Conservation (phyloP, 257 asterid species). For the Echites panduratus region DNA sequence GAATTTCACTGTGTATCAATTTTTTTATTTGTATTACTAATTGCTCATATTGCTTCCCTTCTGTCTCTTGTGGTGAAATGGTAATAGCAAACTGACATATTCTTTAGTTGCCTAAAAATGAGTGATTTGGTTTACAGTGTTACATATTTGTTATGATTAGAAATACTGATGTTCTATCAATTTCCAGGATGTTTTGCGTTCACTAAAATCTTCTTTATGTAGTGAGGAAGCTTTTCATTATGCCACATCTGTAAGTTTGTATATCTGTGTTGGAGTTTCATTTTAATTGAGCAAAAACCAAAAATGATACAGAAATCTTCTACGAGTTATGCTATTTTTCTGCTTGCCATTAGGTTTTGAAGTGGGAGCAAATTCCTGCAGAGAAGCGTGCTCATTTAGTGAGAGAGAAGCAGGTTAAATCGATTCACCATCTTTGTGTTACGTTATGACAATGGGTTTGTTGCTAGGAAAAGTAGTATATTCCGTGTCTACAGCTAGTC, state of each 20-base stretch:
- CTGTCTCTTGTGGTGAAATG: background rate
- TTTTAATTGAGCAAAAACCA: background rate
- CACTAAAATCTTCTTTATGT: slow-evolving; percentile 55
- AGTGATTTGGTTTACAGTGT: background rate
- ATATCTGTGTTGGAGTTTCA: slow-evolving; percentile 5
- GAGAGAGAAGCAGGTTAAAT: slow-evolving; percentile 82
- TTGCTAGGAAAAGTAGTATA: background rate
- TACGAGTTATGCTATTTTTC: background rate
- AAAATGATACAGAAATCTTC: background rate
- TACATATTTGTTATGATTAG: background rate
- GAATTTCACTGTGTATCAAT: background rate
- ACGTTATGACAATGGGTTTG: background rate
- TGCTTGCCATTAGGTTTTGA: slow-evolving; percentile 45
- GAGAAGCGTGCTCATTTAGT: slow-evolving; percentile 82
- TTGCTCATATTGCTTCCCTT: background rate
- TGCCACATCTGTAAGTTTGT: slow-evolving; percentile 68
- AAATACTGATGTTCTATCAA: slow-evolving; percentile 10
- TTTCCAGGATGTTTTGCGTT: slow-evolving; percentile 71
- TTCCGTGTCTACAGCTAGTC: background rate
- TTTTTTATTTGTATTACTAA: background rate
- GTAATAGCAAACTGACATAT: background rate
- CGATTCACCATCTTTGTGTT: background rate
- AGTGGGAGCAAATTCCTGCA: slow-evolving; percentile 83
- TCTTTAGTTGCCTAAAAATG: background rate
- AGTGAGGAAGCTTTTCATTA: slow-evolving; percentile 71